Evolutionary conservation across 1,284 basidiomycete species (phyloP).

Genomic region (Gymnopus androsaceus): DNA sequence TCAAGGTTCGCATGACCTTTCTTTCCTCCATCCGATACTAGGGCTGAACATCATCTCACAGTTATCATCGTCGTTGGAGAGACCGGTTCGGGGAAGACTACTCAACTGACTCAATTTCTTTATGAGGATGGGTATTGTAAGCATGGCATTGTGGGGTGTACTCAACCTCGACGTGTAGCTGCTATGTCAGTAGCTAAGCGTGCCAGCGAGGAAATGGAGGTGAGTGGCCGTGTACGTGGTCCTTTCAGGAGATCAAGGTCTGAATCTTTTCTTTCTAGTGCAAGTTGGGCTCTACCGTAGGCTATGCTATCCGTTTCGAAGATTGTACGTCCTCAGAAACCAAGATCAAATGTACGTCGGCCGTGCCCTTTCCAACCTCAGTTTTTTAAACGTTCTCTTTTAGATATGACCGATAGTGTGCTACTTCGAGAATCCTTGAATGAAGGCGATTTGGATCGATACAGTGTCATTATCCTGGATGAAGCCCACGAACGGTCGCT

Average conservation of each 20-base stretch:
- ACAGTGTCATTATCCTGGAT: slow-evolving; percentile 94
- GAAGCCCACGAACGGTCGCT: slow-evolving; percentile 97
- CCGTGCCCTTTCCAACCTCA: not conserved
- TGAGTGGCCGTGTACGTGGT: slow-evolving; percentile 31
- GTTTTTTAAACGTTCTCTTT: slow-evolving; percentile 12
- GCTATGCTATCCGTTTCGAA: slow-evolving; percentile 97
- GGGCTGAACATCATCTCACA: slow-evolving; percentile 30
- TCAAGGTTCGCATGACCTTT: slow-evolving; percentile 62
- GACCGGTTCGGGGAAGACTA: slow-evolving; percentile 95
- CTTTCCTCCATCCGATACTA: not conserved
- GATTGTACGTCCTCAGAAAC: slow-evolving; percentile 93
- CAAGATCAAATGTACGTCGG: slow-evolving; percentile 85
- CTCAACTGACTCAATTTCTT: slow-evolving; percentile 88
- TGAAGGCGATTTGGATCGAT: slow-evolving; percentile 93
- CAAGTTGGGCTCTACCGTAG: slow-evolving; percentile 86
- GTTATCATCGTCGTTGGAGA: slow-evolving; percentile 94
- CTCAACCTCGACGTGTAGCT: slow-evolving; percentile 95
- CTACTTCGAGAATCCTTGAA: slow-evolving; percentile 93
- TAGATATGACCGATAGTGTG: slow-evolving; percentile 98
- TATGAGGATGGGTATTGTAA: slow-evolving; percentile 95
- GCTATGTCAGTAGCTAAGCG: slow-evolving; percentile 99
- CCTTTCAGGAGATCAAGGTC: not conserved
- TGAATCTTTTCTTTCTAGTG: slow-evolving; percentile 47
- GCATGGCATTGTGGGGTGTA: slow-evolving; percentile 91
- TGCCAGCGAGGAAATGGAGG: slow-evolving; percentile 94